phyloP scores from a whole-genome alignment of 768 basidiomycete genomes.

The Tricholomella constricta region DNA sequence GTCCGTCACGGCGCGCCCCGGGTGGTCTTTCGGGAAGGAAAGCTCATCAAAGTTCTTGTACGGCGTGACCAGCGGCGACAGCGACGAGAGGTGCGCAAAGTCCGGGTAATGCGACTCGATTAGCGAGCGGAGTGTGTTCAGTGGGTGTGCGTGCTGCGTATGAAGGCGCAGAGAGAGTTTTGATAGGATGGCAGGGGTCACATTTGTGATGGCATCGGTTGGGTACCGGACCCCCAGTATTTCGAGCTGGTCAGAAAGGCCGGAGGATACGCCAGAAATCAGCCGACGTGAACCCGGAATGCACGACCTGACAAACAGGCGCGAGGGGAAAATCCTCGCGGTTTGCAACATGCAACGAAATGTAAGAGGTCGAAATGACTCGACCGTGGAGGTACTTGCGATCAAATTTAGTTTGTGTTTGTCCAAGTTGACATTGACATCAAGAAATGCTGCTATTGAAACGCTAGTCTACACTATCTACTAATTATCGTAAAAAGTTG shows the following conservation, averaged over 20 bases:
- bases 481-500: constrained; percentile 25
- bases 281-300: constrained; percentile 4
- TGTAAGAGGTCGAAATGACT: neutral
- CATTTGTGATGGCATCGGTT: constrained; percentile 81
- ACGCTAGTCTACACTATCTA: constrained; percentile 40
- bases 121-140: constrained; percentile 79
- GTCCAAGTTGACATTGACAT: constrained; percentile 15
- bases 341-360: constrained; percentile 16
- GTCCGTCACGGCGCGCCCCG: constrained; percentile 87
- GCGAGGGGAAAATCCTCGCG: constrained; percentile 9
- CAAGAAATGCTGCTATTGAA: constrained; percentile 16
- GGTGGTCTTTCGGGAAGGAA: constrained; percentile 91
- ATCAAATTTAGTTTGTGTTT: constrained; percentile 13
- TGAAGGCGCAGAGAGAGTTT: constrained; percentile 81
- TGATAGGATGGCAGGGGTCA: constrained; percentile 80
- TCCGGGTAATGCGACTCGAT: constrained; percentile 84
- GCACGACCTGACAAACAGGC: constrained; percentile 5
- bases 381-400: neutral
- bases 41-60: constrained; percentile 96
- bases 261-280: constrained; percentile 13
- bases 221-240: constrained; percentile 71
- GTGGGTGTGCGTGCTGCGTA: constrained; percentile 75
- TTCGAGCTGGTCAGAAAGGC: constrained; percentile 35
- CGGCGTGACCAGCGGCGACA: constrained; percentile 89
- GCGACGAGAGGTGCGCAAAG: constrained; percentile 71